Evolutionary conservation across 139 green algal species (phyloP).

Genomic region (Protoeuglena noctilucae): DNA sequence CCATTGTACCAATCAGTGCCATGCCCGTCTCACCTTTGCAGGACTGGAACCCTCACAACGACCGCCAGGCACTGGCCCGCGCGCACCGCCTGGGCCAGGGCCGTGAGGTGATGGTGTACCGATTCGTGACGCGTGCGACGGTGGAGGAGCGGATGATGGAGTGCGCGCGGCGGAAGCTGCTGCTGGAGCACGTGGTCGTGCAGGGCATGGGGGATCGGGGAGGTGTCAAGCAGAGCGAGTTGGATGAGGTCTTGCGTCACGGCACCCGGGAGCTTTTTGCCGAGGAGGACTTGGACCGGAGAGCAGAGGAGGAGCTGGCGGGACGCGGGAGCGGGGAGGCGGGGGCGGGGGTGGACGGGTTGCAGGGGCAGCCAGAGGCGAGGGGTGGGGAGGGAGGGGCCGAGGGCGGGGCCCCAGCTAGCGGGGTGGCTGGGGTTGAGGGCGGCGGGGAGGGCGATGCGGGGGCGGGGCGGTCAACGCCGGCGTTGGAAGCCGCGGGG

Average conservation of each 20-base stretch:
- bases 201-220: constrained; percentile 23
- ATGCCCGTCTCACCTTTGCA: too few relatives aligned
- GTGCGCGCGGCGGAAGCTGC: constrained; percentile 58
- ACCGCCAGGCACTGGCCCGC: constrained; percentile 49
- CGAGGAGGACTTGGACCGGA: not conserved
- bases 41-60: constrained; percentile 57
- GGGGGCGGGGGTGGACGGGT: not conserved
- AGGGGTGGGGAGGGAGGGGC: not conserved
- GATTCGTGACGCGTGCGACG: constrained; percentile 52
- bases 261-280: constrained; percentile 18
- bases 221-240: constrained; percentile 47
- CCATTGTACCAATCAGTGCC: too few relatives aligned
- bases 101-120: constrained; percentile 64
- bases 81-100: constrained; percentile 60
- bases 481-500: too few relatives aligned
- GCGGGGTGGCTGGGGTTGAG: constrained; percentile 12
- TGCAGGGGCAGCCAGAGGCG: not conserved
- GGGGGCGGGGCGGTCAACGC: too few relatives aligned
- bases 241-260: constrained; percentile 69
- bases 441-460: not conserved
- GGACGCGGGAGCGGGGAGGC: not conserved
- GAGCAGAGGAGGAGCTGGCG: not conserved
- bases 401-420: not conserved
- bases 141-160: constrained; percentile 88
- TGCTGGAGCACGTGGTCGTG: constrained; percentile 76